Base-by-base conservation (phyloP, 331 rosid genomes). In the Ulmus americana region DNA sequence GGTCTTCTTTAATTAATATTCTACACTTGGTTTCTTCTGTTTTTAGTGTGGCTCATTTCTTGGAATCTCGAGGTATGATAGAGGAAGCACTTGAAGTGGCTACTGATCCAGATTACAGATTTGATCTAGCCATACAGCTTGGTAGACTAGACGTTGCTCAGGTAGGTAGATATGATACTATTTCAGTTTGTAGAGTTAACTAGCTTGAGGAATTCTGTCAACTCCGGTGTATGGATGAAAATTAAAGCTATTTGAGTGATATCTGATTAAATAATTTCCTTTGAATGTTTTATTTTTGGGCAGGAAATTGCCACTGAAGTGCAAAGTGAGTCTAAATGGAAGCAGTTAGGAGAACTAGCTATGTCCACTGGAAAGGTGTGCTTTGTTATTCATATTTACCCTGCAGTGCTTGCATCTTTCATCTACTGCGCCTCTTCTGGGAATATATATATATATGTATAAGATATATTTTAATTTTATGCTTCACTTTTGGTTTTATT, bases 1-100 rank as follows among this genome's bases (percentile, higher is more conserved):
- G 35, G 35, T 28, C 35, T 28, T 28, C 4, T 28, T 28, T 28
- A 28, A 2, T 28, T 28, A 28, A 28, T 28, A 28, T 28, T 28
- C 4, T 28, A 28, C 35, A 28, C 35, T 28, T 2, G 35, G 48
- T 48, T 64, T 72, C 20, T 45, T 69, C 73, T 67, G 18, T 67
- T 52, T 70, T 52, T 51, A 95, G 99, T 51, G 99, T 95, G 83
- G 99, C 99, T 75, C 97, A 72, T 69, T 95, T 95, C 86, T 81
- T 95, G 84, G 99, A 95, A 81, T 86, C 99, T 53, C 90, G 99
- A 38, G 97, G 97, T 22, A 95, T 94, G 99, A 77, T 90, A 70
- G 99, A 90, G 85, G 96, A 90, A 71, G 97, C 99, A 59, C 87
- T 95, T 71, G 99, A 90, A 77, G 97, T 95, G 48, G 99, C 97